Evolutionary conservation across 1,284 basidiomycete genomes (phyloP).

Genomic region (Tausonia pullulans): DNA sequence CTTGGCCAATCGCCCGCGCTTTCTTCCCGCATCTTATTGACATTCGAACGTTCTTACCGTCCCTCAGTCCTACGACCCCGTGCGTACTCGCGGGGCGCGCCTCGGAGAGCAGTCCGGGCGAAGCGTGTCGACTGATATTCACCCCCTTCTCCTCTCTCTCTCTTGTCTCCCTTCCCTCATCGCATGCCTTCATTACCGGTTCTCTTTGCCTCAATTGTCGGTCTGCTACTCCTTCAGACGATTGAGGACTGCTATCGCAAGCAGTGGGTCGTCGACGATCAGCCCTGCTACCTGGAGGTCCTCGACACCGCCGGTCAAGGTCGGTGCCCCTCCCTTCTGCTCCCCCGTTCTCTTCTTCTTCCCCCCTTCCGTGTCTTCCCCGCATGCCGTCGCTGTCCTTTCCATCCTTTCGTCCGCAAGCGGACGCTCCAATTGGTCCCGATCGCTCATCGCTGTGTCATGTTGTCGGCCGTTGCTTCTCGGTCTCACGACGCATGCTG

Average conservation of each 20-base stretch:
- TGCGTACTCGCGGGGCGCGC: not conserved
- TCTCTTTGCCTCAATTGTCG: constrained; percentile 10
- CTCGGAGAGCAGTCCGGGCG: too few species aligned
- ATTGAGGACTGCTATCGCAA: constrained; percentile 94
- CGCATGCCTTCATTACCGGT: constrained; percentile 15
- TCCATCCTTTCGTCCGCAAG: not conserved
- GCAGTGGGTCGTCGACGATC: constrained; percentile 79
- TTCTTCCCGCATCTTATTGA: too few species aligned
- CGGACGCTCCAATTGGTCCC: too few species aligned
- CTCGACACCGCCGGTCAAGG: constrained; percentile 91
- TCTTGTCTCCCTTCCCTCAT: not conserved
- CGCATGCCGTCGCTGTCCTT: not conserved
- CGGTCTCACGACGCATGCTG: not conserved
- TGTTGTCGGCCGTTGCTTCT: not conserved
- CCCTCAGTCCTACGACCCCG: constrained; percentile 33
- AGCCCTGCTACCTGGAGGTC: constrained; percentile 84
- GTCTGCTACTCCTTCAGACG: constrained; percentile 53
- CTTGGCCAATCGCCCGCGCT: too few species aligned
- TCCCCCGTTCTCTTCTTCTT: constrained; percentile 9
- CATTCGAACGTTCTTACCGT: too few species aligned
- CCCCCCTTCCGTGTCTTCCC: constrained; percentile 11
- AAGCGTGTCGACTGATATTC: not conserved
- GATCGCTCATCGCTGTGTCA: not conserved
- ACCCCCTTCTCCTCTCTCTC: not conserved
- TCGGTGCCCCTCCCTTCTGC: constrained; percentile 33